A percentile compares a stretch with the other conserved stretches of the same genome.
phyloP scores from a whole-genome alignment of 306 rosid genomes.

The Vachellia pachyceras region DNA sequence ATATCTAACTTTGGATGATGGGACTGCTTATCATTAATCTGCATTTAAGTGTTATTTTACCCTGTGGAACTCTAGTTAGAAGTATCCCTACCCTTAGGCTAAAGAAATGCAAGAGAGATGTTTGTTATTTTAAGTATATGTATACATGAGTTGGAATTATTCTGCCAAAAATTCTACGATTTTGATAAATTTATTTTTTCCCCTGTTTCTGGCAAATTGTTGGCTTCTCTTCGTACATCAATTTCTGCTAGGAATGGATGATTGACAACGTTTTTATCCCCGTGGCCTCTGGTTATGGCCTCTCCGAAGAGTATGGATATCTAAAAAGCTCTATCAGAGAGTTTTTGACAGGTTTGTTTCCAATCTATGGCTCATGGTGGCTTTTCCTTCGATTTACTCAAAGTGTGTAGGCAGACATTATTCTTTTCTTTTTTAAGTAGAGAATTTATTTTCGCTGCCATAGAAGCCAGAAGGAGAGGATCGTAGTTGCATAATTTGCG shows the following conservation, averaged over 20 bases:
- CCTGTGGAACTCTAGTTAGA: not conserved
- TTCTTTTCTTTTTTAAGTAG: not conserved
- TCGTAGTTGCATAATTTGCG: conserved; percentile 7
- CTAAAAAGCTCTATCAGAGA: conserved; percentile 79
- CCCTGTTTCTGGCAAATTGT: not conserved
- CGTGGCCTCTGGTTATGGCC: conserved; percentile 80
- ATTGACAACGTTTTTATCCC: conserved; percentile 85
- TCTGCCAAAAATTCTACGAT: not conserved
- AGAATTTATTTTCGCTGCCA: not conserved
- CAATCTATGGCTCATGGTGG: not conserved
- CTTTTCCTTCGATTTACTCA: not conserved
- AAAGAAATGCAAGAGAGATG: conserved; percentile 9
- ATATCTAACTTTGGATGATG: not conserved
- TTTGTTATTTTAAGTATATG: not conserved
- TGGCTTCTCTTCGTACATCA: conserved; percentile 22
- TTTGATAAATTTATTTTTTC: not conserved
- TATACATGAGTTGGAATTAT: not conserved
- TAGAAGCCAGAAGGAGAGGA: not conserved
- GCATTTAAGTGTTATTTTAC: conserved; percentile 8
- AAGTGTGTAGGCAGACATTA: not conserved
- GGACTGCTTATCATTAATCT: not conserved
- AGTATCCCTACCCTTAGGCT: not conserved
- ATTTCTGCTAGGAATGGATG: conserved; percentile 74
- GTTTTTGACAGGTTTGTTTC: conserved; percentile 73
- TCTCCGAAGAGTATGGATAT: conserved; percentile 78